Conservation (phyloP, 1,284 basidiomycete species). For the Ceratobasidium papillatum region DNA sequence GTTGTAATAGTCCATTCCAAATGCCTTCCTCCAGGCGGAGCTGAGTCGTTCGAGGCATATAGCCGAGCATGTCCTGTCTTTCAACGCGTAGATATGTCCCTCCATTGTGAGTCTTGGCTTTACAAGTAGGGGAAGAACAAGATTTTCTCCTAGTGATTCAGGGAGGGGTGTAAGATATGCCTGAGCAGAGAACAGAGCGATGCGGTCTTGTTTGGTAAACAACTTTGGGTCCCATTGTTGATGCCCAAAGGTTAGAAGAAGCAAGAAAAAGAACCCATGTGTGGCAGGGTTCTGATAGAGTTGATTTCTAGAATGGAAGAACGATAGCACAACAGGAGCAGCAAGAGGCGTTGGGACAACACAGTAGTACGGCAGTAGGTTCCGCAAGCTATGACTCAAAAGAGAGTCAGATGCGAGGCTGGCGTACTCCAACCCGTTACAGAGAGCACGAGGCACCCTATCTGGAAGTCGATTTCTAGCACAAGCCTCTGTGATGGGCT, state of each 20-base stretch:
- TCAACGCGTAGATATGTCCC: neutral
- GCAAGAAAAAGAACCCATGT: constrained; percentile 1
- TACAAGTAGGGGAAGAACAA: neutral
- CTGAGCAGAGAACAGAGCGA: neutral
- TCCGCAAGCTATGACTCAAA: neutral
- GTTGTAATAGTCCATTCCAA: neutral
- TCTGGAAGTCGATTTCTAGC: no score
- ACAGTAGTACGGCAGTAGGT: neutral
- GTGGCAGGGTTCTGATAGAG: neutral
- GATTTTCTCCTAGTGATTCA: neutral
- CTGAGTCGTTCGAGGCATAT: neutral
- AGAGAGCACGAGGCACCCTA: neutral
- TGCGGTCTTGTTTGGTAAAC: constrained; percentile 18
- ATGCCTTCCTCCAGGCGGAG: neutral
- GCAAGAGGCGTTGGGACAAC: neutral
- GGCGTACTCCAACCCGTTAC: neutral
- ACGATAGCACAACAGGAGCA: neutral
- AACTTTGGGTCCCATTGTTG: neutral
- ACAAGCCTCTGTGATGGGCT: neutral
- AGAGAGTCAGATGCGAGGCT: neutral
- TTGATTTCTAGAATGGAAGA: neutral
- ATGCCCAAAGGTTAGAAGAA: constrained; percentile 7
- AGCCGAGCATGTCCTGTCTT: neutral
- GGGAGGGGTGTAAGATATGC: neutral
- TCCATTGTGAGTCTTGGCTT: neutral